Base-by-base conservation (phyloP, 2,329 filamentous ascomycete species). In the Microascus cirrosus region DNA sequence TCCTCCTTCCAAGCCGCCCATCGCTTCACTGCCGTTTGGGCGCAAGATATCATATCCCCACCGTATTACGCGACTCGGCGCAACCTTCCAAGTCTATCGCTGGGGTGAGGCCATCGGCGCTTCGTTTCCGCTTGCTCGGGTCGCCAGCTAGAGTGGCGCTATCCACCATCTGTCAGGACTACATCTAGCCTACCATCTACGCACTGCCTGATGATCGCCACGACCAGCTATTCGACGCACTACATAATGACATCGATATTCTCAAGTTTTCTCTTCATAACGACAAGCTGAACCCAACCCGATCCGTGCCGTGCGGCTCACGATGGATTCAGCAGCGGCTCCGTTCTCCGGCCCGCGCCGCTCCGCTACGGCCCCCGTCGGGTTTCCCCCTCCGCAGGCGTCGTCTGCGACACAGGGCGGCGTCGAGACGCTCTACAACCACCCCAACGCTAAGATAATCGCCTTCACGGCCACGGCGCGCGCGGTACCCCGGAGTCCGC, bases 381-480 rank as follows among this genome's bases (percentile, higher is more conserved):
- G 67, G 51, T 55, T 60, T 39, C 58, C 63, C 54, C 61, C 32
- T 54, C 63, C 67, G 60, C 62, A 59, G 36, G 59, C 65, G 12
- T 62, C 65, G 12, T 62, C 66, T 12, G 60, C 67, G 11, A 62
- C 60, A 6, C 56, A 63, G 24, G 56, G 60, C 48, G 69, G 71
- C 7, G 77, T 89, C 63, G 87, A 90, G 68, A 89, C 84, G 1
- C 79, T 95, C 5, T 94, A 89, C 68, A 83, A 81, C 59, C 87
- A 92, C 65, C 81, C 86, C 0, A 82, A 81, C 51, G 85, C 85
- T 59, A 90, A 85, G 66, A 89, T 95, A 61, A 73, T 81, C 50
- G 71, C 79, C 15, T 82, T 83, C 63, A 76, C 69, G 20, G 73
- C 73, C 24, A 71, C 70, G 25, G 66, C 66, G 57, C 67, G 68